phyloP scores from a whole-genome alignment of 805 yeast species.

The Starmerella kuoi region DNA sequence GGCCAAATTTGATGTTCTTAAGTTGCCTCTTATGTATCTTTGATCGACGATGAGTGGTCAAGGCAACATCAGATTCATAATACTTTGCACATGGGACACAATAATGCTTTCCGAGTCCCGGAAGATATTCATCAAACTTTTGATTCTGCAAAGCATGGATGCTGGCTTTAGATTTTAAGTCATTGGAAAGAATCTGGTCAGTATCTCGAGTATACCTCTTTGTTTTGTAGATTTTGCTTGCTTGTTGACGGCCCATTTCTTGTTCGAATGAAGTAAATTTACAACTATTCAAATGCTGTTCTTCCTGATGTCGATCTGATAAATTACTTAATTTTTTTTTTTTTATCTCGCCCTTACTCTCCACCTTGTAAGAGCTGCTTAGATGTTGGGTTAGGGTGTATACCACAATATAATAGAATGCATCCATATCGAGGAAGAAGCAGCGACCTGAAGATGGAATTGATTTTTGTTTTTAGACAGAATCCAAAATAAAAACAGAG shows the following conservation, averaged over 20 bases:
- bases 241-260: slow-evolving; percentile 20
- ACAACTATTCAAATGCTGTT: too few relatives aligned
- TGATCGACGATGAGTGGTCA: slow-evolving; percentile 57
- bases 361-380: too few relatives aligned
- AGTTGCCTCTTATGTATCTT: slow-evolving; percentile 82
- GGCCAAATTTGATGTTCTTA: slow-evolving; percentile 59
- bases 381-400: too few relatives aligned
- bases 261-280: too few relatives aligned
- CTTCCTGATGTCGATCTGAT: not conserved
- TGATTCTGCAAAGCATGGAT: slow-evolving; percentile 54
- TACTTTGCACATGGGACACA: slow-evolving; percentile 92
- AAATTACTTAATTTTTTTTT: not conserved
- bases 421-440: too few relatives aligned
- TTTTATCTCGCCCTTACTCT: too few relatives aligned
- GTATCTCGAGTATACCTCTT: slow-evolving; percentile 43
- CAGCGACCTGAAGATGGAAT: too few relatives aligned
- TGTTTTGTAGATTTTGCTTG: slow-evolving; percentile 56
- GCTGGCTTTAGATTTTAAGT: slow-evolving; percentile 52
- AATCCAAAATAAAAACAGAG: too few relatives aligned
- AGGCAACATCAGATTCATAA: slow-evolving; percentile 64
- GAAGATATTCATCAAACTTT: slow-evolving; percentile 74
- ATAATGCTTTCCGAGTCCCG: slow-evolving; percentile 90
- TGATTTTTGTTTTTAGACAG: too few relatives aligned
- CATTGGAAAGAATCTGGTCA: slow-evolving; percentile 64
- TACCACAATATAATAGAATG: too few relatives aligned